Evolutionary conservation across 805 yeast genomes (phyloP).

Genomic region (Cyberlindnera subsufficiens): DNA sequence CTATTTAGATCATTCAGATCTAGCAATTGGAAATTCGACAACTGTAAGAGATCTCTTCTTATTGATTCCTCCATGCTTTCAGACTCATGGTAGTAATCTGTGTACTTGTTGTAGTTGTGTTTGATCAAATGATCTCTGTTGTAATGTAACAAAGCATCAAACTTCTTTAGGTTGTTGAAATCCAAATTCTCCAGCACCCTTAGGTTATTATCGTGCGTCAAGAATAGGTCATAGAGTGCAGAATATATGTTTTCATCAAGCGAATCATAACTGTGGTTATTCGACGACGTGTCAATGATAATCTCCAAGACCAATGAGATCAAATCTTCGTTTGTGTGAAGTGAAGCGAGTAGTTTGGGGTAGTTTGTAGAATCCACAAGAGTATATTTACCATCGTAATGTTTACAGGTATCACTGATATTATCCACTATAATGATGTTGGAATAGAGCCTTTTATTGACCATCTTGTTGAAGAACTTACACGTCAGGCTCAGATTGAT

Average conservation of each 20-base stretch:
- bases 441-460: constrained; percentile 20
- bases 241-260: constrained; percentile 17
- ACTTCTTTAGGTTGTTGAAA: constrained; percentile 22
- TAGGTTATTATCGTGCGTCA: constrained; percentile 23
- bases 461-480: constrained; percentile 22
- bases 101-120: constrained; percentile 22
- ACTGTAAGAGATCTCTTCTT: constrained; percentile 17
- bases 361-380: constrained; percentile 19
- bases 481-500: constrained; percentile 22
- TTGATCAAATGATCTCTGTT: constrained; percentile 22
- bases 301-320: constrained; percentile 20
- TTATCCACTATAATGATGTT: constrained; percentile 23
- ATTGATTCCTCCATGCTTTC: constrained; percentile 14
- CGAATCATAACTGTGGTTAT: constrained; percentile 19
- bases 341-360: constrained; percentile 23
- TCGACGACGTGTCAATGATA: constrained; percentile 23
- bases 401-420: constrained; percentile 15
- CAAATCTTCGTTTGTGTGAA: constrained; percentile 22
- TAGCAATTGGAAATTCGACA: constrained; percentile 19
- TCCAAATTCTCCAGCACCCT: constrained; percentile 20
- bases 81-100: constrained; percentile 13
- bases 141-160: constrained; percentile 19
- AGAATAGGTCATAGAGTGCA: constrained; percentile 21
- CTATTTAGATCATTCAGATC: constrained; percentile 18
- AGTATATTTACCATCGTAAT: constrained; percentile 21